Percentiles rank a stretch among this genome's conserved stretches.
These are phyloP conservation scores for Euptelea pleiosperma DNA, from an alignment of 164 flowering plant genomes.

Conservation along the genomic window DNA sequence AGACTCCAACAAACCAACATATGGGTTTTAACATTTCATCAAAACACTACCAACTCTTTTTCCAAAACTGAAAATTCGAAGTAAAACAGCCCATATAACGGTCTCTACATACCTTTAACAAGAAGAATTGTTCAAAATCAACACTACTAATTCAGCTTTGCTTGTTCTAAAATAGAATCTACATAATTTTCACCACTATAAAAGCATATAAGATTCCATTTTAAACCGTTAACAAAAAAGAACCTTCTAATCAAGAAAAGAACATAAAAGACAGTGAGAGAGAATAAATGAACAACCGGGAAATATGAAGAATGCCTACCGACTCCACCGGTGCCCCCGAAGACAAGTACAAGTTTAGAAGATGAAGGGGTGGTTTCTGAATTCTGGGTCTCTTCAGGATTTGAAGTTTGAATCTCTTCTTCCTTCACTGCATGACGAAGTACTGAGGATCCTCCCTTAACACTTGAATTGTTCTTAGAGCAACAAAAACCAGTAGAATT, in stretches of 20 bases:
- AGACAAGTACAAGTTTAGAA: conserved; percentile 83
- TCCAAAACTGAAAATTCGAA: too few relatives aligned
- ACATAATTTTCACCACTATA: not conserved
- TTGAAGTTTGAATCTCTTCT: conserved; percentile 32
- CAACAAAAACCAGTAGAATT: conserved; percentile 9
- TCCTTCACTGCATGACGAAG: conserved; percentile 38
- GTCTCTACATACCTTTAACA: not conserved
- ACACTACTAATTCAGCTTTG: too few relatives aligned
- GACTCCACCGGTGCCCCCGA: conserved; percentile 93
- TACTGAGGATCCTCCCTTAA: conserved; percentile 10
- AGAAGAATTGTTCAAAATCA: not conserved
- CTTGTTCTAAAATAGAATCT: not conserved
- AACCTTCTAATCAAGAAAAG: not conserved
- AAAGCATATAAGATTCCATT: not conserved
- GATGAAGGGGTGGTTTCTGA: conserved; percentile 33
- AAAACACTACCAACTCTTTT: too few relatives aligned
- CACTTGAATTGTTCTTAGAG: conserved; percentile 19
- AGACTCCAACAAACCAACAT: too few relatives aligned
- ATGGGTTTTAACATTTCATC: too few relatives aligned
- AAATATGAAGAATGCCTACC: conserved; percentile 37
- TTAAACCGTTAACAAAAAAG: not conserved
- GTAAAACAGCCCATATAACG: too few relatives aligned
- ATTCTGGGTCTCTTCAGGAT: conserved; percentile 25
- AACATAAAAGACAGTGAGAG: not conserved
- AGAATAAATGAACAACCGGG: not conserved